These are phyloP conservation scores for Wickerhamomyces subpelliculosus DNA, from an alignment of 805 yeast species.

Conservation along the genomic window DNA sequence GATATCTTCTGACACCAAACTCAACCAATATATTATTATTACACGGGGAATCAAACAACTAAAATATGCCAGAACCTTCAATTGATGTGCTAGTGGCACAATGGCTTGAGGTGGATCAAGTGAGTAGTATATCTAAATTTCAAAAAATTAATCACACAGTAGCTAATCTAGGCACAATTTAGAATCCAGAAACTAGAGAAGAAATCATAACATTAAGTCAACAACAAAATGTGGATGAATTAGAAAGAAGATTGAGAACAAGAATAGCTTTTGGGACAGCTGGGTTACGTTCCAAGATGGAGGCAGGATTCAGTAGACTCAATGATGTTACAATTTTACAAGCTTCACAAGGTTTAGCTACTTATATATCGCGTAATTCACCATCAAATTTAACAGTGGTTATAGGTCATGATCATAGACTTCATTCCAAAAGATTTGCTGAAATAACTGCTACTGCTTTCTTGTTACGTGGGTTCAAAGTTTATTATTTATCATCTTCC, in stretches of 20 bases:
- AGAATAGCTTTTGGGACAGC: slow-evolving; percentile 90
- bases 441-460: slow-evolving; percentile 73
- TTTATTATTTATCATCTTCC: slow-evolving; percentile 46
- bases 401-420: slow-evolving; percentile 89
- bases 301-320: slow-evolving; percentile 85
- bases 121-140: background rate
- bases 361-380: slow-evolving; percentile 31
- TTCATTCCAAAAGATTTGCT: slow-evolving; percentile 74
- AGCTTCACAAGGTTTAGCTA: slow-evolving; percentile 78
- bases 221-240: slow-evolving; percentile 30
- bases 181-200: slow-evolving; percentile 38
- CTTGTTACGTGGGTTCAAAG: slow-evolving; percentile 57
- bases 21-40: no score
- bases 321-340: slow-evolving; percentile 84
- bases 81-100: background rate
- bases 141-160: no score
- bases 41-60: background rate
- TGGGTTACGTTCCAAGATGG: slow-evolving; percentile 83
- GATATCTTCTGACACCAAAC: no score
- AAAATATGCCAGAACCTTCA: background rate
- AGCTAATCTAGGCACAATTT: no score
- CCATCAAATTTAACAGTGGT: slow-evolving; percentile 42
- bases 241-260: slow-evolving; percentile 44
- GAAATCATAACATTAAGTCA: slow-evolving; percentile 45
- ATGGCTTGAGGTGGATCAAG: slow-evolving; percentile 1